A percentile compares a stretch with the other conserved stretches of the same genome.
These are phyloP conservation scores for Boletellus emodensis DNA, from an alignment of 768 basidiomycete species.

Conservation along the genomic window DNA sequence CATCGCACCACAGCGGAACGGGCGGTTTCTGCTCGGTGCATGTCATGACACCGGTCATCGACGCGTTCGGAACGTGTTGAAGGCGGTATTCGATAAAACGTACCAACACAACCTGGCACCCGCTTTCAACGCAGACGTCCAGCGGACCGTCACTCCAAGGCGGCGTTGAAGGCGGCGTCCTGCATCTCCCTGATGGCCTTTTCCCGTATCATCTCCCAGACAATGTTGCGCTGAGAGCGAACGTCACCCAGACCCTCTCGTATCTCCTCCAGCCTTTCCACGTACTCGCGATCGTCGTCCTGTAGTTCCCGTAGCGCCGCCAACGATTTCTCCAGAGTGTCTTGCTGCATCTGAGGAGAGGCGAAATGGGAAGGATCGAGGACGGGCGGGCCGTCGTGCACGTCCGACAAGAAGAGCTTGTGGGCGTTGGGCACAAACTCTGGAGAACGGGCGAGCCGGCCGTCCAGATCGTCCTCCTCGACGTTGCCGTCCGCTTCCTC, in stretches of 20 bases:
- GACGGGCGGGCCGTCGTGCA: constrained; percentile 42
- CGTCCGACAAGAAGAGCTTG: constrained; percentile 61
- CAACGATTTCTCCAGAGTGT: constrained; percentile 70
- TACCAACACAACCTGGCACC: neutral
- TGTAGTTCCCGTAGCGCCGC: constrained; percentile 73
- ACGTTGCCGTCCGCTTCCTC: constrained; percentile 62
- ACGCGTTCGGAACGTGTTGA: neutral
- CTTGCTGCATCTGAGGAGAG: constrained; percentile 62
- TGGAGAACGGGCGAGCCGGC: constrained; percentile 54
- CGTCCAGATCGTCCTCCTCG: constrained; percentile 36
- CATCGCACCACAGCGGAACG: no score
- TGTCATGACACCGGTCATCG: neutral
- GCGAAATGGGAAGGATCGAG: constrained; percentile 63
- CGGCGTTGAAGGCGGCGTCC: constrained; percentile 48
- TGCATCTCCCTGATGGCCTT: constrained; percentile 72
- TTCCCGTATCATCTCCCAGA: constrained; percentile 77
- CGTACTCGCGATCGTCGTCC: constrained; percentile 84
- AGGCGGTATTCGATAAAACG: neutral
- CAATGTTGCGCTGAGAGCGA: constrained; percentile 60
- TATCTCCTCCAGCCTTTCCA: constrained; percentile 80
- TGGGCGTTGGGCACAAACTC: constrained; percentile 62
- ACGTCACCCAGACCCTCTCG: constrained; percentile 76
- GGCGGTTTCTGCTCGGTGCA: no score
- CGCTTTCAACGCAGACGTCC: neutral
- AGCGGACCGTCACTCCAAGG: constrained; percentile 21